A percentile compares a stretch with the other conserved stretches of the same genome.
phyloP scores from a whole-genome alignment of 2,329 filamentous ascomycete species.

The Falciphora oryzae region DNA sequence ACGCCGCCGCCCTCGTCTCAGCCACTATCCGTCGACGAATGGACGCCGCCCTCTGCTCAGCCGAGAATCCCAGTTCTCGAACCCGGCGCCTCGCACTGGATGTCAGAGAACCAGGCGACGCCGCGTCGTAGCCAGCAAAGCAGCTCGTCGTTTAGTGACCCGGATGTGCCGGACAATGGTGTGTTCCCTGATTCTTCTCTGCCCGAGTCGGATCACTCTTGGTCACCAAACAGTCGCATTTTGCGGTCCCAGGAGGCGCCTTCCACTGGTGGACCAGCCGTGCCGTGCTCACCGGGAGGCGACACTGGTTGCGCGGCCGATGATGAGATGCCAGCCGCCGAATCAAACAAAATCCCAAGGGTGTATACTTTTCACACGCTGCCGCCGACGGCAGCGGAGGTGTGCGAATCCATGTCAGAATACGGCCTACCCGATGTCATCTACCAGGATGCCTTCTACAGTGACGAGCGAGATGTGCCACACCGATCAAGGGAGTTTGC shows the following conservation, averaged over 20 bases:
- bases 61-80: too few species aligned
- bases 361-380: slow-evolving; percentile 3
- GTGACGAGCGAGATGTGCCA: slow-evolving; percentile 77
- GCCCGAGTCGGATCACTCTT: too few species aligned
- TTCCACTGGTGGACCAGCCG: background rate
- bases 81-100: background rate
- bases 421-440: slow-evolving; percentile 60
- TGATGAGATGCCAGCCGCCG: background rate
- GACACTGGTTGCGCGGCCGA: background rate
- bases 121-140: background rate
- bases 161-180: background rate
- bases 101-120: too few species aligned
- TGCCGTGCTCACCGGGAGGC: too few species aligned
- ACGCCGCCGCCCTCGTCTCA: slow-evolving; percentile 17
- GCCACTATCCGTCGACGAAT: background rate
- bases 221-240: too few species aligned
- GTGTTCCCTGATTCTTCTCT: too few species aligned
- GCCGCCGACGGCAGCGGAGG: slow-evolving; percentile 32
- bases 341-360: background rate
- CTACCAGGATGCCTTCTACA: slow-evolving; percentile 83
- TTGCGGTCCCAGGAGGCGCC: background rate
- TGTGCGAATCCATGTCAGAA: slow-evolving; percentile 52
- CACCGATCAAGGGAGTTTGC: slow-evolving; percentile 74
- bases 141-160: background rate
- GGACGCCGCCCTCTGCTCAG: background rate